Evolutionary conservation across 768 basidiomycete genomes (phyloP).

Genomic region (Russula brevipes): DNA sequence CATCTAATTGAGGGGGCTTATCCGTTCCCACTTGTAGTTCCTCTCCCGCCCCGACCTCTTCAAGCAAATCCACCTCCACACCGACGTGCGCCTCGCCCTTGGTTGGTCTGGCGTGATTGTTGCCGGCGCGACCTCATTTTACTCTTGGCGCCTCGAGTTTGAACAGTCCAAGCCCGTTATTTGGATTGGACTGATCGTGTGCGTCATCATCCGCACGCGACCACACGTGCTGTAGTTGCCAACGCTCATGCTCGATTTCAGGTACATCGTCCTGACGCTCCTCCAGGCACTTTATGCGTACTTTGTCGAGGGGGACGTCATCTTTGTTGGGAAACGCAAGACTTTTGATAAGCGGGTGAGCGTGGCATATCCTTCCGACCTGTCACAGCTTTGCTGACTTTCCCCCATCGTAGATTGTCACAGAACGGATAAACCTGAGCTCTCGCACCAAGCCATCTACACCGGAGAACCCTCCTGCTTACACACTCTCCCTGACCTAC

Average conservation of each 20-base stretch:
- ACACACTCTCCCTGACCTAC: conserved; percentile 62
- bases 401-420: conserved; percentile 60
- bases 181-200: conserved; percentile 74
- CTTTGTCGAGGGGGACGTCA: conserved; percentile 75
- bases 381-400: conserved; percentile 1
- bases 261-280: conserved; percentile 69
- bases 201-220: conserved; percentile 34
- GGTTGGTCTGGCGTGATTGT: conserved; percentile 86
- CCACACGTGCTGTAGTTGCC: not conserved
- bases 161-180: conserved; percentile 80
- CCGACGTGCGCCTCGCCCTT: conserved; percentile 79
- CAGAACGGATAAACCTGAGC: conserved; percentile 78
- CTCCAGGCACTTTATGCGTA: conserved; percentile 79
- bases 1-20: not conserved
- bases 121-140: conserved; percentile 74
- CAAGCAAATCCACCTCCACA: conserved; percentile 81
- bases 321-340: conserved; percentile 88
- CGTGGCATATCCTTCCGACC: conserved; percentile 14
- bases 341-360: conserved; percentile 80
- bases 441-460: conserved; percentile 60
- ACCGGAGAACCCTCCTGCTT: conserved; percentile 53
- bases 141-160: conserved; percentile 85
- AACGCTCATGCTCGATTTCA: conserved; percentile 31
- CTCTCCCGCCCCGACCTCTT: conserved; percentile 76
- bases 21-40: conserved; percentile 47